phyloP scores from a whole-genome alignment of 1,284 basidiomycete genomes.

The Cronartium quercuum region DNA sequence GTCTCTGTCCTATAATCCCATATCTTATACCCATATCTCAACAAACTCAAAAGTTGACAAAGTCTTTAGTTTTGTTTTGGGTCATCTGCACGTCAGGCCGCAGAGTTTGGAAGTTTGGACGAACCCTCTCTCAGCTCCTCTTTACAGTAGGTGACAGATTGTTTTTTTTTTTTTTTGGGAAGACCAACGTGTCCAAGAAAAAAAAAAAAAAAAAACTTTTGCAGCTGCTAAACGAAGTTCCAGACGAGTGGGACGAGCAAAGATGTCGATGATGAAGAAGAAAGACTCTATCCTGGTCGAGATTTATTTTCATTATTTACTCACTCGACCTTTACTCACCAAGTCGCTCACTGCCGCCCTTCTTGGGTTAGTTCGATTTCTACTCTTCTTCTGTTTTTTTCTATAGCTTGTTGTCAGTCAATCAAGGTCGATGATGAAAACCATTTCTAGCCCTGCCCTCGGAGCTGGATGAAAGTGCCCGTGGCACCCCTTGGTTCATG shows the following conservation, averaged over 20 bases:
- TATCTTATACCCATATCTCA: too few species aligned
- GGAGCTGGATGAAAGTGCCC: neutral
- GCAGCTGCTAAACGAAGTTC: neutral
- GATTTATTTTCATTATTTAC: conserved; percentile 13
- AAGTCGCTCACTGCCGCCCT: conserved; percentile 16
- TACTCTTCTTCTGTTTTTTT: neutral
- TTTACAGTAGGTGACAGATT: too few species aligned
- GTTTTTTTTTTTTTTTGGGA: neutral
- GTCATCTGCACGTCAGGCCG: too few species aligned
- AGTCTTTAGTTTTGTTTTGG: neutral
- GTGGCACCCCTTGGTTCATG: neutral
- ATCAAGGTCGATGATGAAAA: neutral
- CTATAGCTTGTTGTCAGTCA: neutral
- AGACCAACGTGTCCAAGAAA: neutral
- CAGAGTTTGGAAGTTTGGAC: too few species aligned
- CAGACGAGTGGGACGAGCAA: neutral
- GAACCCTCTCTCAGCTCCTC: too few species aligned
- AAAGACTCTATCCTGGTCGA: neutral
- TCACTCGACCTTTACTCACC: conserved; percentile 21
- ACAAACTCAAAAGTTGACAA: too few species aligned
- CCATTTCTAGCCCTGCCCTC: neutral
- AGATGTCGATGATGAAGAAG: neutral
- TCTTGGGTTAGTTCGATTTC: conserved; percentile 3
- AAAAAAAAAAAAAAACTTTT: neutral
- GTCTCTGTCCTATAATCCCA: too few species aligned